Base-by-base conservation (phyloP, 768 basidiomycete species). In the Leccinum ochraceum region DNA sequence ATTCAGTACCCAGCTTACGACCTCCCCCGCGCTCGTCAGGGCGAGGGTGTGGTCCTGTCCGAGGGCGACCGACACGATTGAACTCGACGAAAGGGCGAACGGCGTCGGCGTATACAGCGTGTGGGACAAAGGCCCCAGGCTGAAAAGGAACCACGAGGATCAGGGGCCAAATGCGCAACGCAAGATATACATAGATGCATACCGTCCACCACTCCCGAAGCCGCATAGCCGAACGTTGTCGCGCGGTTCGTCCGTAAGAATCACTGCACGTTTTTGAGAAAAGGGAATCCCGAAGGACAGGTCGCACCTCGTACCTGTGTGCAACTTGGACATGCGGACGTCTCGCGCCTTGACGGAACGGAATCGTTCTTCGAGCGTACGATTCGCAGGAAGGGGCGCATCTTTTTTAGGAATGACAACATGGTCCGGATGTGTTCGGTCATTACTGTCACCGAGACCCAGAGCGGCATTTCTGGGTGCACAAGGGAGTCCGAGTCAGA, bases 21-120 rank as follows among this genome's bases (percentile, higher is more conserved):
- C 85, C 68, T 95, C 92, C 4, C 96, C 95, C 0, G 81, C 71
- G 26, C 79, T 83, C 0, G 94, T 95, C 30, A 98, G 77, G 1
- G 86, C 90, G 30, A 98, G 83, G 0, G 95, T 95, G 70, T 98
- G 97, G 67, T 99, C 97, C 72, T 96, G 96, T 11, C 93, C 95
- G 7, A 95, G 79, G 0, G 94, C 93, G 26, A 98, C 83, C 14
- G 85, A 78, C 6, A 80, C 75, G 32, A 95, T 81, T 0, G 77
- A 76, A 42, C 86, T 78, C 1, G 83, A 75, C 49, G 89, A 78
- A 32, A 85, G 82, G 1, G 81, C 69, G 16, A 92, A 72, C 1
- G 87, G 84, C 46, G 82, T 82, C 32, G 94, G 80, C 13, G 80
- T 79, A 62, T 89, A 89, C 71, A 95, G 92, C 14, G 89, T 94